Conservation (phyloP, 2,329 filamentous ascomycete species). For the Conoideocrella luteorostrata region DNA sequence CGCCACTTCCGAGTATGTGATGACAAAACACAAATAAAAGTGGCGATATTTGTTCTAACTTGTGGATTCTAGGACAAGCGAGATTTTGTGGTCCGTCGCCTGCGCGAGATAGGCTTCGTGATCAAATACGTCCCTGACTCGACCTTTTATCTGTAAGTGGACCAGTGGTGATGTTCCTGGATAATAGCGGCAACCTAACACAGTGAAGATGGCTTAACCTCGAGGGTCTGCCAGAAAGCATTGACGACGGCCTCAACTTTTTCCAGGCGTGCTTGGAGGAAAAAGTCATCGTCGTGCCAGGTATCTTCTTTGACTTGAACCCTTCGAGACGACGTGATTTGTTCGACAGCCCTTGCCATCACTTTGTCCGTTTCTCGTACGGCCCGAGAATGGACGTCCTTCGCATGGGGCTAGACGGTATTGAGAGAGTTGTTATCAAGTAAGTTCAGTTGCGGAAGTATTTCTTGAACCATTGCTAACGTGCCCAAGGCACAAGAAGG, state of each 20-base stretch:
- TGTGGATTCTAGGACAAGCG: constrained; percentile 61
- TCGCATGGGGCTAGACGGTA: constrained; percentile 73
- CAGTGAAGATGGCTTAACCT: constrained; percentile 49
- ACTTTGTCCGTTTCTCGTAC: constrained; percentile 81
- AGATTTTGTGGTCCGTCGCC: constrained; percentile 77
- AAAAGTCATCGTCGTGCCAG: constrained; percentile 93
- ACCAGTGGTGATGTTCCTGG: too few species aligned
- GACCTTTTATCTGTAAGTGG: constrained; percentile 86
- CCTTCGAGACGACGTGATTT: constrained; percentile 81
- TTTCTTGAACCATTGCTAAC: constrained; percentile 5
- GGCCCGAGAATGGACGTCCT: constrained; percentile 75
- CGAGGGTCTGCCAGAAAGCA: constrained; percentile 65
- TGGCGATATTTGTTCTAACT: not conserved
- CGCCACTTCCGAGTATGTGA: constrained; percentile 64
- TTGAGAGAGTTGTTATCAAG: constrained; percentile 75
- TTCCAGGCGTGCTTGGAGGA: constrained; percentile 90
- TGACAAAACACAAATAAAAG: not conserved
- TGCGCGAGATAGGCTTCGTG: constrained; percentile 80
- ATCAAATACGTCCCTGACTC: constrained; percentile 80
- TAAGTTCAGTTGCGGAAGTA: constrained; percentile 28
- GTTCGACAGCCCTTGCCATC: constrained; percentile 91
- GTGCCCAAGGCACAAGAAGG: constrained; percentile 16
- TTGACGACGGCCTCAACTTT: constrained; percentile 92
- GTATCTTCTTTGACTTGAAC: constrained; percentile 97
- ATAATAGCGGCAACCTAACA: not conserved